phyloP scores from a whole-genome alignment of 1,284 basidiomycete species.

The Pulveroboletus sp. region DNA sequence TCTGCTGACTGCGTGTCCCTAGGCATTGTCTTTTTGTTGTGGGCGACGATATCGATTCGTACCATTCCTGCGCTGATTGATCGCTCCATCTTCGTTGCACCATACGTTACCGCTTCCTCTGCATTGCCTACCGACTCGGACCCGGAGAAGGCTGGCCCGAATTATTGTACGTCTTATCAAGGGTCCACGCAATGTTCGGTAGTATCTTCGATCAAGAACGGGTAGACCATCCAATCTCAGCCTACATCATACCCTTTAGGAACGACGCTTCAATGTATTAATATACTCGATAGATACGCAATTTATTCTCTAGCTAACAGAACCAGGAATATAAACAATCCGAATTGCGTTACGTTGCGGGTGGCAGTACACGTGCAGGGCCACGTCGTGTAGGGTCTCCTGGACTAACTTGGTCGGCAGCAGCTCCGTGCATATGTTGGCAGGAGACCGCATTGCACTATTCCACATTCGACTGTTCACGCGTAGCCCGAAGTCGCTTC shows the following conservation, averaged over 20 bases:
- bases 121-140: constrained; percentile 5
- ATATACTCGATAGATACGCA: neutral
- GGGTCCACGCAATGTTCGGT: neutral
- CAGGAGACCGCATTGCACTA: constrained; percentile 18
- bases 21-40: constrained; percentile 48
- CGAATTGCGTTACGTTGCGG: constrained; percentile 16
- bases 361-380: constrained; percentile 26
- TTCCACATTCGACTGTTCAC: constrained; percentile 4
- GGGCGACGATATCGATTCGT: constrained; percentile 44
- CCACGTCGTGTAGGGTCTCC: constrained; percentile 15
- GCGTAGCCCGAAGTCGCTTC: constrained; percentile 4
- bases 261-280: neutral
- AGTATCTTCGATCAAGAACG: neutral
- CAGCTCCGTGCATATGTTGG: constrained; percentile 14
- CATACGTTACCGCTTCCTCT: constrained; percentile 34
- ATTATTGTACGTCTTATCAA: neutral
- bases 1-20: constrained; percentile 5
- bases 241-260: neutral
- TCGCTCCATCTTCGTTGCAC: constrained; percentile 48
- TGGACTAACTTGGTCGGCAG: neutral
- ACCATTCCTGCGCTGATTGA: constrained; percentile 45
- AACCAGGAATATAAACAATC: no score
- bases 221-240: neutral
- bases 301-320: no score
- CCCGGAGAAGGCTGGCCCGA: constrained; percentile 7